Evolutionary conservation across 495 filamentous ascomycete species (phyloP), one percentile per base, ranked within the genome.

Genomic region (Astrothelium macrocarpum): DNA sequence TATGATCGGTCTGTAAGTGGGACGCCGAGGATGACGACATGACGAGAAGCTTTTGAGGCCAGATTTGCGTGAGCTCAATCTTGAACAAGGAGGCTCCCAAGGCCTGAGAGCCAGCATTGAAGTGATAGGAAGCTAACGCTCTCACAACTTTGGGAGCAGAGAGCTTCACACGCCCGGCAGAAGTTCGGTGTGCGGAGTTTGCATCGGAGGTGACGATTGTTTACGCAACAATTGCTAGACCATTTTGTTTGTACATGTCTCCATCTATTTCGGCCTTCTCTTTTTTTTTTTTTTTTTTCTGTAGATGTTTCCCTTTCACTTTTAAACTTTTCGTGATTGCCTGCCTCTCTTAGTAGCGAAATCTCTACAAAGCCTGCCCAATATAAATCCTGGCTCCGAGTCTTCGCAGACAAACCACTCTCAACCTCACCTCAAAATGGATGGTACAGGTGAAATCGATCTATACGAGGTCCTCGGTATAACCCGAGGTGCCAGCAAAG

Each of bases 401-500:
- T 20, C 23, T 29, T 20, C n/a, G 9, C 7, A 5, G 29, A n/a
- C 49, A 29, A 56, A n/a, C 12, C 9, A 28, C 20, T 25, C 2
- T 25, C 29, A 29, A 29, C 16, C 20, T 1, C 16, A 56, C 49
- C 49, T 28, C 9, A 64, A 2, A 43, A 69, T 69, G 67, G 63
- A 42, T 61, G 45, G 74, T 42, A 43, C 61, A 16, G 83, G 84
- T 46, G 81, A 84, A 59, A 66, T 84, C 60, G 86, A 90, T 72
- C 81, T 90, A 71, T 90, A 90, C 68, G 93, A 87, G 77, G 80
- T 96, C 73, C 84, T 98, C 58, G 87, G 85, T 46, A 78, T 97
- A 67, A 76, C 84, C 63, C 84, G 80, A 67, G 74, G 74, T 58
- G 88, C 93, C 43, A 85, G 78, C 71, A 89, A 90, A 70, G 82